Conservation (phyloP, 2,329 filamentous ascomycete genomes). For the Diaporthe citriasiana region DNA sequence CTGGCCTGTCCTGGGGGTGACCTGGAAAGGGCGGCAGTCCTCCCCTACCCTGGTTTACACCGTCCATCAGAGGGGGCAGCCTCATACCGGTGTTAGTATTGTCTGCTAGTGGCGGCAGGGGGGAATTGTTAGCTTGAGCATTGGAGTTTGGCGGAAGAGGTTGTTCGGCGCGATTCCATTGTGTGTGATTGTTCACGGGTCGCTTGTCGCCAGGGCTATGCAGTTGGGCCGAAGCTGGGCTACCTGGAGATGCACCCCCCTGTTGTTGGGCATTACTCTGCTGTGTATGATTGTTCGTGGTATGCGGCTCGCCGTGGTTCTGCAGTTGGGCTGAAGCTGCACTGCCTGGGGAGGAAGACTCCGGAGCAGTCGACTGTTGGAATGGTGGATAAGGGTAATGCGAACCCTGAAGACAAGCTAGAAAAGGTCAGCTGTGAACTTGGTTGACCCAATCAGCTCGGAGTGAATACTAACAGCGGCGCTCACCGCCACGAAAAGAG, state of each 20-base stretch:
- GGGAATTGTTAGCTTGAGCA: background rate
- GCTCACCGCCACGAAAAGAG: background rate
- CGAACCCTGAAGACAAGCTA: background rate
- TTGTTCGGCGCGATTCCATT: background rate
- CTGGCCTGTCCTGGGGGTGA: background rate
- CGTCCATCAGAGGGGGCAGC: background rate
- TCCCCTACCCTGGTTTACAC: background rate
- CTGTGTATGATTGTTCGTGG: background rate
- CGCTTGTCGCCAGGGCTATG: background rate
- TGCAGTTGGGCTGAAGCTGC: background rate
- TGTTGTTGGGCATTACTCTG: background rate
- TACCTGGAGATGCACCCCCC: background rate
- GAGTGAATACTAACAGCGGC: background rate
- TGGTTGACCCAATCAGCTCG: background rate
- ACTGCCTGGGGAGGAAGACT: background rate
- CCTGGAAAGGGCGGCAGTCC: background rate
- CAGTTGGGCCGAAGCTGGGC: background rate
- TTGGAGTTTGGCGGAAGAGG: background rate
- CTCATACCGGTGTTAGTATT: background rate
- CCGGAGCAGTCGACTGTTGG: too few species aligned
- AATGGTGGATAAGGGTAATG: too few species aligned
- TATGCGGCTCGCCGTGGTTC: background rate
- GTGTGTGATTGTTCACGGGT: background rate
- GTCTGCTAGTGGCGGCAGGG: background rate
- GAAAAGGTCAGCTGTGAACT: background rate